Evolutionary conservation across 2,329 filamentous ascomycete genomes (phyloP).

Genomic region (Apiospora kogelbergensis): DNA sequence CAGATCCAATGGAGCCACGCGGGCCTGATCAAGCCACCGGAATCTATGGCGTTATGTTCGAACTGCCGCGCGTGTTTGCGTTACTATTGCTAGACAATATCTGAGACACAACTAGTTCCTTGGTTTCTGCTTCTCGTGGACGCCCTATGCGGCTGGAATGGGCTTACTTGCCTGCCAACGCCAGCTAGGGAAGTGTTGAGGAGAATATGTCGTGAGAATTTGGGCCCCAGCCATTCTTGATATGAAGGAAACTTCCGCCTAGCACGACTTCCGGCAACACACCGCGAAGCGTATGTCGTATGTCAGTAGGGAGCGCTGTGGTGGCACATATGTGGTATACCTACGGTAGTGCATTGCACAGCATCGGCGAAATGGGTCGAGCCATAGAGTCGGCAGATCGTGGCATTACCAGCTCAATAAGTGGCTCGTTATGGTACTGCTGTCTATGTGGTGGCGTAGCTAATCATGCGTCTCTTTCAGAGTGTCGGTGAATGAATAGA

Average conservation of each 20-base stretch:
- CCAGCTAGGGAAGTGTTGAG: neutral
- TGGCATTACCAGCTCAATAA: neutral
- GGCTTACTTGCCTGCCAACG: neutral
- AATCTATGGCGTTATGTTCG: neutral
- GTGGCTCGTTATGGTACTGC: neutral
- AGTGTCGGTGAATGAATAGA: conserved; percentile 1
- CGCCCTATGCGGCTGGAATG: neutral
- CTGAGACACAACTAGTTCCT: neutral
- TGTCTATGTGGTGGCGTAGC: neutral
- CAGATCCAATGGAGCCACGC: neutral
- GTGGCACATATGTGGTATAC: neutral
- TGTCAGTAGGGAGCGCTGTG: neutral
- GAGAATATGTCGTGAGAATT: neutral
- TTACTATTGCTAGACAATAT: neutral
- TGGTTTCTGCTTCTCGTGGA: neutral
- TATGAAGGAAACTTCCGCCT: neutral
- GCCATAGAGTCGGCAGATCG: neutral
- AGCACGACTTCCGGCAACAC: neutral
- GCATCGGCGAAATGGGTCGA: neutral
- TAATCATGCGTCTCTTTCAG: neutral
- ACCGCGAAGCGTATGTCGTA: neutral
- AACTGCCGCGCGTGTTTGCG: conserved; percentile 3
- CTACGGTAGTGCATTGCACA: neutral
- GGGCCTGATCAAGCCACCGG: neutral
- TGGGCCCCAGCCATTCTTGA: neutral